Evolutionary conservation across 2,329 filamentous ascomycete genomes (phyloP), one percentile per base, ranked within the genome.

Genomic region (Exophiala alcalophila): DNA sequence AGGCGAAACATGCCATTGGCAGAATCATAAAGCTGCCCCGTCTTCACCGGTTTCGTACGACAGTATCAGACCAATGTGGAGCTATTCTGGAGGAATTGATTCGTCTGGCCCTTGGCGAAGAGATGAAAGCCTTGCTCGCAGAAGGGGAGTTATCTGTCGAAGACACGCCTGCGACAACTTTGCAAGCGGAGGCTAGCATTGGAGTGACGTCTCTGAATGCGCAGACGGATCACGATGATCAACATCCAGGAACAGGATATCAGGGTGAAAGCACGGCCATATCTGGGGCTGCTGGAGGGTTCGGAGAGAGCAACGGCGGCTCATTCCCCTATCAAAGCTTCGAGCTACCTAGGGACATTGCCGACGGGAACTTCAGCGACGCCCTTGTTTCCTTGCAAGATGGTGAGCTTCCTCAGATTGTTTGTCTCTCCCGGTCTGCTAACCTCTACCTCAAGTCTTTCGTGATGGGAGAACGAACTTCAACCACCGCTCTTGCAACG

Each of bases 1-100:
- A 64, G 33, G 62, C 65, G 0, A 71, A 71, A 44, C 60, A 66
- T 18, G 66, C 61, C 4, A 62, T 71, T 12, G 39, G 48, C 36
- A 44, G 38, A 25, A 51, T 51, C 23, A 44, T 51, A 24, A 47
- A 44, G 21, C 35, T 47, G 6, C 48, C 48, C n/a, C 34, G 31
- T 9, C 25, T 51, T 8, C 36, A 47, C 36, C 16, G 41, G 18
- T 51, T 47, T 14, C 39, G 44, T 11, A 47, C 48, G 3, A 31
- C 30, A 5, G 40, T 51, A 9, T 51, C 44, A n/a, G 48, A 51
- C 20, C 48, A 51, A 37, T 47, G 43, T 20, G 44, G 40, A 7
- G 39, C 34, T 3, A 48, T 51, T 24, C 33, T 51, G 18, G 48
- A 51, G 28, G 48, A 51, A 23, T 40, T 51, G 7, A 23, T 51